Conservation (phyloP, 129 eudicot species). For the Tagetes patula region DNA sequence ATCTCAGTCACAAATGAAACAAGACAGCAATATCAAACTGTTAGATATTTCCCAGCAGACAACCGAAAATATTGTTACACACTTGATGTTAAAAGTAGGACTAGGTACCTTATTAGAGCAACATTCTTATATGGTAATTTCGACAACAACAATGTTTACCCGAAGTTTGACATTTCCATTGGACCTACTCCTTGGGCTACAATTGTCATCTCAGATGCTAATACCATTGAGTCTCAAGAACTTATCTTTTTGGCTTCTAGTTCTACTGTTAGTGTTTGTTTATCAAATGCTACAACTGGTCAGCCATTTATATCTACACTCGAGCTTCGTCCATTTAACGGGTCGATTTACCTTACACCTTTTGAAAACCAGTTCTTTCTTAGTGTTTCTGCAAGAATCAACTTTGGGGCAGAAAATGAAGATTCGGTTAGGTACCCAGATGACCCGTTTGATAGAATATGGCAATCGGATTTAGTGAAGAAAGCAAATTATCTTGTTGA, state of each 20-base stretch:
- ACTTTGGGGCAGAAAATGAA: slow-evolving; percentile 83
- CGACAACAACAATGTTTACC: slow-evolving; percentile 80
- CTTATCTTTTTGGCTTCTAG: slow-evolving; percentile 76
- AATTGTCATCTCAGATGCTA: slow-evolving; percentile 89
- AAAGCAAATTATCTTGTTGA: slow-evolving; percentile 95
- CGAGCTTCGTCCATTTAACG: slow-evolving; percentile 91
- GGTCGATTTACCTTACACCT: slow-evolving; percentile 66
- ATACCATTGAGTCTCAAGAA: slow-evolving; percentile 66
- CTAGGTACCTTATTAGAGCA: slow-evolving; percentile 84
- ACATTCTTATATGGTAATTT: slow-evolving; percentile 90
- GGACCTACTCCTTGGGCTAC: slow-evolving; percentile 98
- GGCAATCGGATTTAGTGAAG: slow-evolving; percentile 79
- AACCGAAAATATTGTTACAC: slow-evolving; percentile 84
- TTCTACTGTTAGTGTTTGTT: slow-evolving; percentile 76
- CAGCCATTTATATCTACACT: slow-evolving; percentile 90
- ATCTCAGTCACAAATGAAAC: slow-evolving; percentile 65
- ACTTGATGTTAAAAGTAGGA: slow-evolving; percentile 65
- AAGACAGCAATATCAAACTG: slow-evolving; percentile 56
- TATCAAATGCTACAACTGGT: slow-evolving; percentile 97
- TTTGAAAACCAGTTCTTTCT: slow-evolving; percentile 76
- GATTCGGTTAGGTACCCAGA: slow-evolving; percentile 94
- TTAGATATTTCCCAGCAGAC: slow-evolving; percentile 87
- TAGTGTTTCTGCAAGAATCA: slow-evolving; percentile 92
- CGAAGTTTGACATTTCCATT: slow-evolving; percentile 89
- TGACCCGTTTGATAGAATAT: slow-evolving; percentile 94